Evolutionary conservation across 2,329 filamentous ascomycete species (phyloP), one percentile per base, ranked within the genome.

Genomic region (Proliferodiscus dingleyae): DNA sequence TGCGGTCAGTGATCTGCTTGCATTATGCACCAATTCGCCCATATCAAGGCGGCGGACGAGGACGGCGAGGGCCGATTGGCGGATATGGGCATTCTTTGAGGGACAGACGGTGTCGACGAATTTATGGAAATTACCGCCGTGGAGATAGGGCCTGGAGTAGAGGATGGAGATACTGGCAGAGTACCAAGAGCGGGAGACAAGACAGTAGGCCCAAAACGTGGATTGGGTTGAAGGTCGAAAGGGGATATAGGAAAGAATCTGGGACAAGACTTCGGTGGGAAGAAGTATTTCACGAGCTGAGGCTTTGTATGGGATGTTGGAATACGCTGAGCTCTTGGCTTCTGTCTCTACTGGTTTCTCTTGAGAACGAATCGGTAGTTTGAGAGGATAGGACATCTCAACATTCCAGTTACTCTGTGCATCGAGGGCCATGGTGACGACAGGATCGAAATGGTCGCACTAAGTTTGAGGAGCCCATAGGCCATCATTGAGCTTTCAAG

Each of bases 1-100:
- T 13, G 62, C 62, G 2, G 62, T 65, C 15, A 63, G 45, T 28
- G 56, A 61, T 33, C 49, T 50, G 32, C 56, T 60, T 3, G 54
- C 47, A 42, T 64, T 61, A 24, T 65, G 62, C 6, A 62, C 62
- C 9, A 65, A 47, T 13, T 51, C 51, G 15, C 57, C 58, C 62
- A 65, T 64, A 41, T 64, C 61, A 6, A 65, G 56, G 11, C 46
- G 41, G 19, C 48, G 55, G 8, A 65, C 62, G 9, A 64, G 43
- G 2, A 52, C 38, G 1, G 61, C 53, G 4, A 65, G 51, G 2
- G 60, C 45, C 6, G 58, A 60, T 33, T 54, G 52, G 16, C 56
- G 56, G n/a, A 64, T 60, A 29, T 63, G 60, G 2, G 62, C 62
- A 51, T 64, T 64, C 44, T 64, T 64, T 23, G 62, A 63, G 10